Evolutionary conservation across 495 filamentous ascomycete genomes (phyloP).

Genomic region (Darksidea phi): DNA sequence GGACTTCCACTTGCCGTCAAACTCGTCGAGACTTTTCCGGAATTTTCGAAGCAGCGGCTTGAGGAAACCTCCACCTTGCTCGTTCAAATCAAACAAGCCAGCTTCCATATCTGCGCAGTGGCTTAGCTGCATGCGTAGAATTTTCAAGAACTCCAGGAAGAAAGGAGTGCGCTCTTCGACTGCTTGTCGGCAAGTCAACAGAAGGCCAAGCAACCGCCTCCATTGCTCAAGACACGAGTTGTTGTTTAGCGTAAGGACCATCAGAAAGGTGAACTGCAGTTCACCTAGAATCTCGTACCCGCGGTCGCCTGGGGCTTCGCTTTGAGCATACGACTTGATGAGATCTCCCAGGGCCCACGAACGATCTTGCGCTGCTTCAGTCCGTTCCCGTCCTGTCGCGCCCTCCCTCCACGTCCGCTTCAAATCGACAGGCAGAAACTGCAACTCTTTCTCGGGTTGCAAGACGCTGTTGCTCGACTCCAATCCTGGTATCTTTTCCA

Average conservation of each 20-base stretch:
- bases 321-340: slow-evolving; percentile 42
- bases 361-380: slow-evolving; percentile 67
- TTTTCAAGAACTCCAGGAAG: slow-evolving; percentile 59
- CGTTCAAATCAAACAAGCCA: slow-evolving; percentile 55
- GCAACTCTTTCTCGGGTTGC: slow-evolving; percentile 44
- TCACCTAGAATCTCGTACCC: slow-evolving; percentile 70
- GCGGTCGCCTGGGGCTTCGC: slow-evolving; percentile 5
- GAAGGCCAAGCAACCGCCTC: slow-evolving; percentile 69
- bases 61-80: slow-evolving; percentile 56
- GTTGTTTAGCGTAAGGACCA: slow-evolving; percentile 77
- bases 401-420: slow-evolving; percentile 65
- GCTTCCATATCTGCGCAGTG: slow-evolving; percentile 69
- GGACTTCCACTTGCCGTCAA: slow-evolving; percentile 31
- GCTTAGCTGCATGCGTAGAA: slow-evolving; percentile 67
- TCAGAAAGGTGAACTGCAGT: slow-evolving; percentile 80
- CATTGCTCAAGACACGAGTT: slow-evolving; percentile 85
- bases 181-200: slow-evolving; percentile 67
- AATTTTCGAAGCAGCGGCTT: slow-evolving; percentile 57
- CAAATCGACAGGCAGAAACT: slow-evolving; percentile 55
- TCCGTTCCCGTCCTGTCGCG: slow-evolving; percentile 69
- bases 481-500: slow-evolving; percentile 46
- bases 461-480: slow-evolving; percentile 31
- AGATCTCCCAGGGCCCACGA: slow-evolving; percentile 66
- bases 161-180: slow-evolving; percentile 56
- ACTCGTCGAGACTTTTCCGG: slow-evolving; percentile 41